Evolutionary conservation across 1,139 yeast species (phyloP).

Genomic region (Pichia sp.): DNA sequence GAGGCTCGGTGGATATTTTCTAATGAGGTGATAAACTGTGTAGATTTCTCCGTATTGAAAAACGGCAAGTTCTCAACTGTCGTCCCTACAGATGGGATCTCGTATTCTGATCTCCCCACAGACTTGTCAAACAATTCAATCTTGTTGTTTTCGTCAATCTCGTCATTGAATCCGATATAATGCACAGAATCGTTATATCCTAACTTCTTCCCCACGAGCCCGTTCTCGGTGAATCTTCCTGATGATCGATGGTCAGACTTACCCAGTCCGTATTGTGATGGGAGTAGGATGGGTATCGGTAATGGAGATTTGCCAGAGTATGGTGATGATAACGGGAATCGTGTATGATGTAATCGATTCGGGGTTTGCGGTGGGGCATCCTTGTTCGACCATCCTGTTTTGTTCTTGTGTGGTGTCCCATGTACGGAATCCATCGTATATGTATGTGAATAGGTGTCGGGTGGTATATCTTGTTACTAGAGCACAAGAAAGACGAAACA

Average conservation of each 20-base stretch:
- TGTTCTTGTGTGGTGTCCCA: constrained; percentile 1
- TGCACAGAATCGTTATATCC: background rate
- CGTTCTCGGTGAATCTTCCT: background rate
- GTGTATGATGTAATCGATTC: background rate
- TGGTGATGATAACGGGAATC: constrained; percentile 18
- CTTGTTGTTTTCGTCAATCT: background rate
- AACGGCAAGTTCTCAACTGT: constrained; percentile 13
- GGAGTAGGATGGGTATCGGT: constrained; percentile 13
- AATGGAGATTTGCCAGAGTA: constrained; percentile 19
- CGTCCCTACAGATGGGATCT: constrained; percentile 14
- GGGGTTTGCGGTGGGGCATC: constrained; percentile 2
- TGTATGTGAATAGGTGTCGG: background rate
- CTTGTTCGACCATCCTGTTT: background rate
- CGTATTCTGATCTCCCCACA: background rate
- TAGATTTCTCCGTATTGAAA: constrained; percentile 4
- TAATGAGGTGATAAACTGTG: constrained; percentile 5
- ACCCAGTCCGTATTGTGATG: constrained; percentile 5
- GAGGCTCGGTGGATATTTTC: constrained; percentile 43
- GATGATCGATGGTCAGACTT: background rate
- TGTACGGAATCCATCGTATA: background rate
- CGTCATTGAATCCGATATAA: background rate
- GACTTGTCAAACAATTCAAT: constrained; percentile 12
- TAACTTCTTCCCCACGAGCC: background rate
- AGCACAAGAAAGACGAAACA: too few relatives aligned
- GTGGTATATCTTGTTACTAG: too few relatives aligned